phyloP scores from a whole-genome alignment of 2,329 filamentous ascomycete species.

The Ambrosiella xylebori region DNA sequence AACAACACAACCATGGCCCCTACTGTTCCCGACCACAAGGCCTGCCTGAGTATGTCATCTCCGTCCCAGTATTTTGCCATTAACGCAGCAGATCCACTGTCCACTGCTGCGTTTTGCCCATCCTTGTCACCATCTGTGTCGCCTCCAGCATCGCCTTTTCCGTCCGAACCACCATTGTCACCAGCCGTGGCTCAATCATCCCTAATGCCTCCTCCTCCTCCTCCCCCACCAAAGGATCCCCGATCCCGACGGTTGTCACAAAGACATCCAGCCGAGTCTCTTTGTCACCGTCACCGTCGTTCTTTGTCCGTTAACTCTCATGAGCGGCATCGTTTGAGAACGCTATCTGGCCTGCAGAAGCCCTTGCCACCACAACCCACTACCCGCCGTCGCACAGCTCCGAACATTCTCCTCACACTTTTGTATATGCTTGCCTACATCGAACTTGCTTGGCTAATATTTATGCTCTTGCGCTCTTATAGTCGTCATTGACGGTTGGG shows the following conservation, averaged over 20 bases:
- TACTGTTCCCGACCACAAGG: conserved; percentile 39
- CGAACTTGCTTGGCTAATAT: conserved; percentile 42
- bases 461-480: conserved; percentile 32
- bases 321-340: not conserved
- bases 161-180: not conserved
- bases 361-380: not conserved
- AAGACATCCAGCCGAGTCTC: not conserved
- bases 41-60: conserved; percentile 40
- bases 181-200: not conserved
- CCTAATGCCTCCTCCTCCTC: not conserved
- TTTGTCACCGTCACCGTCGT: not conserved
- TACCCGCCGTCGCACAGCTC: not conserved
- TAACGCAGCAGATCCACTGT: conserved; percentile 22
- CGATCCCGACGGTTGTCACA: not conserved
- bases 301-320: not conserved
- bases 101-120: not conserved
- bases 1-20: conserved; percentile 17
- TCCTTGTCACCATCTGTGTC: not conserved
- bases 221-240: conserved; percentile 3
- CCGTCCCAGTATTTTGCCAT: conserved; percentile 32
- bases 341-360: not conserved
- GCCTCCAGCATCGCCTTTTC: not conserved
- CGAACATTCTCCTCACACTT: conserved; percentile 23
- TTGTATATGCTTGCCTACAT: conserved; percentile 39
- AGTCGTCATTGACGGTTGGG: conserved; percentile 99